Conservation (phyloP, 495 filamentous ascomycete species). For the Aspergillus affinis region DNA sequence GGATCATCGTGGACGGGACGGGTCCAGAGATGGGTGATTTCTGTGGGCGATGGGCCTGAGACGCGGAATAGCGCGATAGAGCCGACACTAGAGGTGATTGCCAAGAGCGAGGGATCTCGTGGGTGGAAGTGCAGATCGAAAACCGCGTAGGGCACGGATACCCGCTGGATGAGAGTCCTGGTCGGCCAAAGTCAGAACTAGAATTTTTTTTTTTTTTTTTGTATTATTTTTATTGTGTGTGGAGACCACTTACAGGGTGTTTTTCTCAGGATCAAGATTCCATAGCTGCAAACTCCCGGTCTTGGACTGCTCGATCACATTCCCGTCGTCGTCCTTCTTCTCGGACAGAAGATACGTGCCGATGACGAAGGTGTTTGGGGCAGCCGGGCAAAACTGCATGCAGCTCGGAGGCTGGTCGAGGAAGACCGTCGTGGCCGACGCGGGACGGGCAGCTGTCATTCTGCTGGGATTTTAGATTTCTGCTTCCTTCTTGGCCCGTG, state of each 20-base stretch:
- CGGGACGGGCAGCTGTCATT: constrained; percentile 26
- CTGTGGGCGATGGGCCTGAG: constrained; percentile 10
- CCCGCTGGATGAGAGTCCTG: constrained; percentile 41
- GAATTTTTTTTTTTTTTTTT: constrained; percentile 1
- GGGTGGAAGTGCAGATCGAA: constrained; percentile 85
- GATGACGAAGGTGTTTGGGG: constrained; percentile 69
- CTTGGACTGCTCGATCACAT: constrained; percentile 52
- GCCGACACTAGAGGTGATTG: constrained; percentile 72
- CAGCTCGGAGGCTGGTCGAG: constrained; percentile 74
- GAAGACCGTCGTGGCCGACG: constrained; percentile 38
- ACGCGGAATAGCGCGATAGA: constrained; percentile 62
- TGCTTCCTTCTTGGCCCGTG: not conserved
- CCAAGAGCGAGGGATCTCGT: constrained; percentile 53
- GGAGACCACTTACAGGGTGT: constrained; percentile 47
- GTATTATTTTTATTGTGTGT: not conserved
- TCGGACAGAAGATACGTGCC: constrained; percentile 82
- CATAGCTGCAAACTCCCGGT: constrained; percentile 74
- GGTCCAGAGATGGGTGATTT: constrained; percentile 36
- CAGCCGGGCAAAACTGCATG: constrained; percentile 70
- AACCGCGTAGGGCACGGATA: constrained; percentile 65
- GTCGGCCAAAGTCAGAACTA: constrained; percentile 5
- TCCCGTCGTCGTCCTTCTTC: constrained; percentile 30
- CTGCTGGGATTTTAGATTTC: not conserved
- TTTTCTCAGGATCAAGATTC: constrained; percentile 43
- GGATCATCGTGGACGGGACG: constrained; percentile 44